These are phyloP conservation scores for Cryphonectria naterciae DNA, from an alignment of 2,329 filamentous ascomycete species.

Conservation along the genomic window DNA sequence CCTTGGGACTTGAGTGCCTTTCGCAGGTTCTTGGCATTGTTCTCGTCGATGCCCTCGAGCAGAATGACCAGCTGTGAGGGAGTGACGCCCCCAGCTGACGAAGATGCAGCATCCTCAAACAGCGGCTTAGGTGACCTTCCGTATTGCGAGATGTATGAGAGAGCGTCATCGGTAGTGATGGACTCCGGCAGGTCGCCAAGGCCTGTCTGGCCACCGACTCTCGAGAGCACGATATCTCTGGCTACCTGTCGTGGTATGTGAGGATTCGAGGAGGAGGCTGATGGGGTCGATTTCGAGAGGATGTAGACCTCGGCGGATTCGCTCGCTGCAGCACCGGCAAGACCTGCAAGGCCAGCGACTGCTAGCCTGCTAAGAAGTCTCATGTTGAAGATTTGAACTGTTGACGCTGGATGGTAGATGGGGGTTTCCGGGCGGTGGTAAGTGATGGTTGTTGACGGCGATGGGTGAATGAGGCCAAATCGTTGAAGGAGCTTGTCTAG, in stretches of 20 bases:
- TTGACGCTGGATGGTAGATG: background rate
- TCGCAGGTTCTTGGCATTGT: slow-evolving; percentile 47
- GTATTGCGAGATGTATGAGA: slow-evolving; percentile 63
- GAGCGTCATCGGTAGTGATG: slow-evolving; percentile 50
- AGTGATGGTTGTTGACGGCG: slow-evolving; percentile 10
- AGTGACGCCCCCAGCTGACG: slow-evolving; percentile 33
- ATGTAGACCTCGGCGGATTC: slow-evolving; percentile 59
- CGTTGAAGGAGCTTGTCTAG: slow-evolving; percentile 18
- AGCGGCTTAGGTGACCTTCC: slow-evolving; percentile 57
- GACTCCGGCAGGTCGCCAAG: slow-evolving; percentile 53
- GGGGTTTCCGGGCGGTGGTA: background rate
- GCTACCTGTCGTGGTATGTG: slow-evolving; percentile 58
- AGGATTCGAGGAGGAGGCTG: slow-evolving; percentile 39
- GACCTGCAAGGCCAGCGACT: slow-evolving; percentile 38
- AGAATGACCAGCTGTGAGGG: slow-evolving; percentile 62
- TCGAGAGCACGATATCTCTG: slow-evolving; percentile 62
- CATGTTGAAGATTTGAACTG: slow-evolving; percentile 33
- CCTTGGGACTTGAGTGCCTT: slow-evolving; percentile 43
- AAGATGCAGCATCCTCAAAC: slow-evolving; percentile 46
- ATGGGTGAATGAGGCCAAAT: background rate
- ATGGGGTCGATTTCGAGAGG: slow-evolving; percentile 43
- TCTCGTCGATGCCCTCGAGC: slow-evolving; percentile 58
- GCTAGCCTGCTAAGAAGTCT: slow-evolving; percentile 38
- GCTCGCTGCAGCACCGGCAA: slow-evolving; percentile 42
- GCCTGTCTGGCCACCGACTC: slow-evolving; percentile 52